Conservation (phyloP, 148 eudicot genomes). For the Spergularia marina region DNA sequence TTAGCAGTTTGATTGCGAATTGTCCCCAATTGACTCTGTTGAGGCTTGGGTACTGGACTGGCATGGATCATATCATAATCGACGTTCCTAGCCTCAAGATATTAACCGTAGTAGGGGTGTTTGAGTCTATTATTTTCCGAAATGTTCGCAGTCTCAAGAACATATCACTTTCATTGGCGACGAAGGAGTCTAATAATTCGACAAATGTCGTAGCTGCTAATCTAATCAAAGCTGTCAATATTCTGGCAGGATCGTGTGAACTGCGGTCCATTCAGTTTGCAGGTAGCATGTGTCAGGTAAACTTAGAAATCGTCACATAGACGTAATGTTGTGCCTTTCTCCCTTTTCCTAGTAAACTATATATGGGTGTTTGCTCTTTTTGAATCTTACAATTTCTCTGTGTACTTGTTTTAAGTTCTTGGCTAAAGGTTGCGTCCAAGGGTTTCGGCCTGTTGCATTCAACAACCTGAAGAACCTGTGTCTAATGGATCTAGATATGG, state of each 20-base stretch:
- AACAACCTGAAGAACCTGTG: no score
- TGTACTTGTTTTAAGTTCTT: not conserved
- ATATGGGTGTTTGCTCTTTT: not conserved
- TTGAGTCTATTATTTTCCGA: conserved; percentile 3
- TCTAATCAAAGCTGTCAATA: no score
- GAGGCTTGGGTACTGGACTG: not conserved
- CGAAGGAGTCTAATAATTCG: no score
- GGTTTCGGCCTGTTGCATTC: no score
- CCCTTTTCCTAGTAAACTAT: no score
- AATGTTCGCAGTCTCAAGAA: not conserved
- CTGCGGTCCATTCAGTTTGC: not conserved
- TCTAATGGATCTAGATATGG: no score
- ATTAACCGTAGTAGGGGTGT: not conserved
- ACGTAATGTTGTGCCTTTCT: no score
- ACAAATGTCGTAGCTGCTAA: no score
- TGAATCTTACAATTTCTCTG: not conserved
- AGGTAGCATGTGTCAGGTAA: not conserved
- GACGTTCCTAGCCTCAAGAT: not conserved
- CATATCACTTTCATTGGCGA: not conserved
- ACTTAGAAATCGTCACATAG: not conserved
- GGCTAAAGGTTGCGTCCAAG: no score
- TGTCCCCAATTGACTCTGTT: not conserved
- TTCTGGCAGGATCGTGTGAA: not conserved
- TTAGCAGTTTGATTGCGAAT: not conserved
- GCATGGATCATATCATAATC: not conserved